phyloP scores from a whole-genome alignment of 2,329 filamentous ascomycete genomes.

The Neonectria sp. region DNA sequence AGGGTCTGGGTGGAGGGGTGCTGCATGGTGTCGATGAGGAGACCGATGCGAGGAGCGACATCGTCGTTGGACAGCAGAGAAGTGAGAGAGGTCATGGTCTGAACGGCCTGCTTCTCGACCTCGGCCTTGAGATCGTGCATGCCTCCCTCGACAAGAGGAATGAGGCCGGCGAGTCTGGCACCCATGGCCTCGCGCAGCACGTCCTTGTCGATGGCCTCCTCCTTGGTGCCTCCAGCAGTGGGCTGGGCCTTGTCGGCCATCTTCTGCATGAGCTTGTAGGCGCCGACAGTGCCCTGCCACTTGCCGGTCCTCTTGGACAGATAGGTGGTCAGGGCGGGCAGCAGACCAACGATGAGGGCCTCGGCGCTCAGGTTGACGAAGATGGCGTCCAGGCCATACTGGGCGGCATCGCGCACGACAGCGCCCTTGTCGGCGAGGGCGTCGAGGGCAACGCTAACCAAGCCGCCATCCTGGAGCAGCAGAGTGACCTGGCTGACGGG shows the following conservation, averaged over 20 bases:
- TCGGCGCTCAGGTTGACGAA: slow-evolving; percentile 86
- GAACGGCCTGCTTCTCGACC: slow-evolving; percentile 88
- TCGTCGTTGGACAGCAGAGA: slow-evolving; percentile 96
- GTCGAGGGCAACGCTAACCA: slow-evolving; percentile 84
- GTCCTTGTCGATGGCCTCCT: slow-evolving; percentile 90
- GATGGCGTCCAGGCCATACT: slow-evolving; percentile 93
- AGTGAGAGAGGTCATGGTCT: slow-evolving; percentile 92
- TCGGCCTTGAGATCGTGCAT: slow-evolving; percentile 98
- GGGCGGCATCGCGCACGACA: slow-evolving; percentile 90
- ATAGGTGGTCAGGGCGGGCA: slow-evolving; percentile 83
- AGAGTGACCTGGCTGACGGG: slow-evolving; percentile 86
- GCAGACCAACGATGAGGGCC: slow-evolving; percentile 84
- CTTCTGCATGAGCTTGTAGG: slow-evolving; percentile 86
- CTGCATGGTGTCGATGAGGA: slow-evolving; percentile 95
- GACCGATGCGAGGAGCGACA: slow-evolving; percentile 90
- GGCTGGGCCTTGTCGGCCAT: slow-evolving; percentile 97
- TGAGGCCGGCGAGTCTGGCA: slow-evolving; percentile 85
- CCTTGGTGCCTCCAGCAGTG: slow-evolving; percentile 81
- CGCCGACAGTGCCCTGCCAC: slow-evolving; percentile 96
- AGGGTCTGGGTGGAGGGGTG: slow-evolving; percentile 90
- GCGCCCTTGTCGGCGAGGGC: slow-evolving; percentile 90
- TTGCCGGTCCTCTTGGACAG: slow-evolving; percentile 89
- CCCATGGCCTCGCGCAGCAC: slow-evolving; percentile 93
- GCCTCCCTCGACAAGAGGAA: slow-evolving; percentile 90
- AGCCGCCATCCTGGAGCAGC: slow-evolving; percentile 82